Evolutionary conservation across 805 yeast species (phyloP).

Genomic region (Candida lessepsii): DNA sequence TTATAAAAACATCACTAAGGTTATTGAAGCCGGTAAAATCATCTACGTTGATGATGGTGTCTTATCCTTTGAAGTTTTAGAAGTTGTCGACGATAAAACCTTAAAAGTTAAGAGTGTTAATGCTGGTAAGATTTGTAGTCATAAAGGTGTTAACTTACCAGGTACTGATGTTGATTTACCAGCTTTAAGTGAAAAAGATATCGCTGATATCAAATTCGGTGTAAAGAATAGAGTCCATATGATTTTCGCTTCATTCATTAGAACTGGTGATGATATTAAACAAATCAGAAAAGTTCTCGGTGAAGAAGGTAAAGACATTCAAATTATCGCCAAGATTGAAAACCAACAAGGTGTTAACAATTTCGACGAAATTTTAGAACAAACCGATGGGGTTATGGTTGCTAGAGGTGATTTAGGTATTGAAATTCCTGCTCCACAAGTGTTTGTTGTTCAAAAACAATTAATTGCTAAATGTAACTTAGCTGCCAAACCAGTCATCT

Average conservation of each 20-base stretch:
- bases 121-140: conserved; percentile 94
- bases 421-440: conserved; percentile 99
- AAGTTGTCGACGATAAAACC: conserved; percentile 75
- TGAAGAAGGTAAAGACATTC: conserved; percentile 94
- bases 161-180: conserved; percentile 99
- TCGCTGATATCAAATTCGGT: conserved; percentile 88
- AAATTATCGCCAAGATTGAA: conserved; percentile 96
- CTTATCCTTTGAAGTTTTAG: conserved; percentile 86
- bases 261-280: conserved; percentile 86
- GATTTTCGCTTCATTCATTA: conserved; percentile 97
- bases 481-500: conserved; percentile 99
- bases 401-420: conserved; percentile 99
- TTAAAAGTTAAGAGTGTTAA: conserved; percentile 86
- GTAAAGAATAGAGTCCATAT: conserved; percentile 97
- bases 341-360: conserved; percentile 99
- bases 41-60: conserved; percentile 98
- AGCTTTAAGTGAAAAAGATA: conserved; percentile 95
- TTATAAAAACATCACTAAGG: conserved; percentile 95
- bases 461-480: conserved; percentile 98
- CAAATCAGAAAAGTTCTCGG: conserved; percentile 94
- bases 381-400: conserved; percentile 99
- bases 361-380: conserved; percentile 91
- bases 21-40: conserved; percentile 80
- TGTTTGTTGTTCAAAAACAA: conserved; percentile 97
- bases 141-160: conserved; percentile 99